Conservation (phyloP, 345 rosid genomes). For the Stellera chamaejasme region DNA sequence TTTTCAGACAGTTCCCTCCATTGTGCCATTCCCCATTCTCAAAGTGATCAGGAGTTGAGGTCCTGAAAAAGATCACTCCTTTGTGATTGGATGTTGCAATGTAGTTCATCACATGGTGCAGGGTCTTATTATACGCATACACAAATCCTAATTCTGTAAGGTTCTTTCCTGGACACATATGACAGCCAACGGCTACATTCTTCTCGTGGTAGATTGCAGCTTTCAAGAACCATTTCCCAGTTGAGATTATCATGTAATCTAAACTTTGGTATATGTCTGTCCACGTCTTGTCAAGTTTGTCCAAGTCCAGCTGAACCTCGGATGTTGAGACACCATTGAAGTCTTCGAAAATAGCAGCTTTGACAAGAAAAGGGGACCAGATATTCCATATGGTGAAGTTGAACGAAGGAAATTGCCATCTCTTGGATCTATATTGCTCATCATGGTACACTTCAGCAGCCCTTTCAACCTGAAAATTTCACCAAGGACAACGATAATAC, state of each 20-base stretch:
- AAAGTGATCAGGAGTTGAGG: slow-evolving; percentile 90
- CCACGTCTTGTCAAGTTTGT: slow-evolving; percentile 76
- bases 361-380: slow-evolving; percentile 90
- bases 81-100: slow-evolving; percentile 40
- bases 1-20: slow-evolving; percentile 64
- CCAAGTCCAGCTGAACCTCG: slow-evolving; percentile 69
- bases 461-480: slow-evolving; percentile 52
- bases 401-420: slow-evolving; percentile 69
- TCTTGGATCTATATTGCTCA: slow-evolving; percentile 57
- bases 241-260: slow-evolving; percentile 72
- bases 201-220: slow-evolving; percentile 77
- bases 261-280: slow-evolving; percentile 34
- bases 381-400: slow-evolving; percentile 61
- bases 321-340: slow-evolving; percentile 68
- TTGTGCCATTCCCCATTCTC: slow-evolving; percentile 90
- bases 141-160: slow-evolving; percentile 60
- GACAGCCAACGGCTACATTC: slow-evolving; percentile 60
- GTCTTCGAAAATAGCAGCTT: slow-evolving; percentile 91
- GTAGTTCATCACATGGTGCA: slow-evolving; percentile 51
- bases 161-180: slow-evolving; percentile 58
- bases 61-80: slow-evolving; percentile 60
- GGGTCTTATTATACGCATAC: slow-evolving; percentile 62
- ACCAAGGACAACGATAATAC: not conserved
- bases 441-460: slow-evolving; percentile 80
- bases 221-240: slow-evolving; percentile 97